These are phyloP conservation scores for Fusarium tupiense DNA, from an alignment of 2,329 filamentous ascomycete species.

Conservation along the genomic window DNA sequence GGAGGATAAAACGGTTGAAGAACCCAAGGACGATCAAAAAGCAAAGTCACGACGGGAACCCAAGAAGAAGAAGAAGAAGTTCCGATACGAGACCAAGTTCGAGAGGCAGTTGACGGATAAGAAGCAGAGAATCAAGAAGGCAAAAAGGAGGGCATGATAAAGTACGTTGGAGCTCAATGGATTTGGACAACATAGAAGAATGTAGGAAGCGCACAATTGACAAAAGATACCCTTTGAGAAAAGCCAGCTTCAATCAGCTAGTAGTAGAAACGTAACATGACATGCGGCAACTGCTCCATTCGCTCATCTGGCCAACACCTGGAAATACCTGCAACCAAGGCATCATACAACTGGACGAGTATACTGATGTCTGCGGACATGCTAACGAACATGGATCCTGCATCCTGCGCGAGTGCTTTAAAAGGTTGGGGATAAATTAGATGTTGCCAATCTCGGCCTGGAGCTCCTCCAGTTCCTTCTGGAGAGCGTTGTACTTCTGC, in stretches of 20 bases:
- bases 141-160: slow-evolving; percentile 14
- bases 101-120: slow-evolving; percentile 79
- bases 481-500: slow-evolving; percentile 83
- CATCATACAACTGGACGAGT: slow-evolving; percentile 29
- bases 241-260: slow-evolving; percentile 44
- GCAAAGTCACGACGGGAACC: slow-evolving; percentile 52
- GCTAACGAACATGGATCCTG: slow-evolving; percentile 31
- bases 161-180: slow-evolving; percentile 1
- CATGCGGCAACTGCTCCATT: slow-evolving; percentile 45
- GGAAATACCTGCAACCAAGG: slow-evolving; percentile 40
- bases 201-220: slow-evolving; percentile 33
- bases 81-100: slow-evolving; percentile 89
- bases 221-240: slow-evolving; percentile 47
- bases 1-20: slow-evolving; percentile 45
- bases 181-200: slow-evolving; percentile 29
- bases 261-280: slow-evolving; percentile 47
- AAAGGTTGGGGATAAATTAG: slow-evolving; percentile 58
- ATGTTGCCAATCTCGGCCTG: slow-evolving; percentile 93
- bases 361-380: slow-evolving; percentile 27
- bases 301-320: slow-evolving; percentile 43
- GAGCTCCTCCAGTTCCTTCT: slow-evolving; percentile 93
- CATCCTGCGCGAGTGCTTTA: slow-evolving; percentile 35
- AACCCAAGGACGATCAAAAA: slow-evolving; percentile 40
- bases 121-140: slow-evolving; percentile 74
- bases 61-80: slow-evolving; percentile 90